phyloP scores from a whole-genome alignment of 1,139 yeast genomes.

The Spathaspora sp. region DNA sequence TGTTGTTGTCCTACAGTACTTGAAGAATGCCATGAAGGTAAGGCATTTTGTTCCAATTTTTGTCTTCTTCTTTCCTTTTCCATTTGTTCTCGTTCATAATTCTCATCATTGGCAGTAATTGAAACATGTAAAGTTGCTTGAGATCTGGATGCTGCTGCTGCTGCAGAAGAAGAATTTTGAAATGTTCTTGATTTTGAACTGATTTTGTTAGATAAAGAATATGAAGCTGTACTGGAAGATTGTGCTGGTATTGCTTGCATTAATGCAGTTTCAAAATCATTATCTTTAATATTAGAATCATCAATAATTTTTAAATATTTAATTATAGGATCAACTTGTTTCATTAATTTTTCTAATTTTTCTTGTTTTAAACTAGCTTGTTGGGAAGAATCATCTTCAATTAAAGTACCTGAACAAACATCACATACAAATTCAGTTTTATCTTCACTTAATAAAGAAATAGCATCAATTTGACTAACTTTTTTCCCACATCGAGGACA shows the following conservation, averaged over 20 bases:
- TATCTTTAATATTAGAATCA: slow-evolving; percentile 81
- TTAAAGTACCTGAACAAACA: slow-evolving; percentile 70
- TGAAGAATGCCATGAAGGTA: slow-evolving; percentile 94
- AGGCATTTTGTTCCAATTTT: slow-evolving; percentile 86
- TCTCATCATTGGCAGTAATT: slow-evolving; percentile 88
- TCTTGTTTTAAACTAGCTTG: slow-evolving; percentile 83
- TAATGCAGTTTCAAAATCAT: slow-evolving; percentile 79
- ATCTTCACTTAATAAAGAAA: slow-evolving; percentile 76
- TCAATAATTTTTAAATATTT: slow-evolving; percentile 82
- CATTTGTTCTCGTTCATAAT: slow-evolving; percentile 61
- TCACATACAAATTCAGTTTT: slow-evolving; percentile 82
- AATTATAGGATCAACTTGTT: slow-evolving; percentile 86
- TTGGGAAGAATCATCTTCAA: slow-evolving; percentile 86
- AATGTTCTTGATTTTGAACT: slow-evolving; percentile 26
- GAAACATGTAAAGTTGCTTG: slow-evolving; percentile 85
- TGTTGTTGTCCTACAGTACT: slow-evolving; percentile 76
- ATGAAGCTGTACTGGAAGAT: slow-evolving; percentile 62
- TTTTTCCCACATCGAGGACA: slow-evolving; percentile 85
- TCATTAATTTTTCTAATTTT: slow-evolving; percentile 79
- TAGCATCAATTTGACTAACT: slow-evolving; percentile 85
- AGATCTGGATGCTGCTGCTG: slow-evolving; percentile 44
- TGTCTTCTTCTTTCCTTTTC: slow-evolving; percentile 68
- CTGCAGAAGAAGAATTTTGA: slow-evolving; percentile 27
- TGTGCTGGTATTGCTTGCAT: slow-evolving; percentile 83
- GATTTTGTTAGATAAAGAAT: slow-evolving; percentile 46